Percentiles rank a stretch among this genome's conserved stretches.
These are phyloP conservation scores for Ganoderma sinense DNA, from an alignment of 1,284 basidiomycete species.

Conservation along the genomic window DNA sequence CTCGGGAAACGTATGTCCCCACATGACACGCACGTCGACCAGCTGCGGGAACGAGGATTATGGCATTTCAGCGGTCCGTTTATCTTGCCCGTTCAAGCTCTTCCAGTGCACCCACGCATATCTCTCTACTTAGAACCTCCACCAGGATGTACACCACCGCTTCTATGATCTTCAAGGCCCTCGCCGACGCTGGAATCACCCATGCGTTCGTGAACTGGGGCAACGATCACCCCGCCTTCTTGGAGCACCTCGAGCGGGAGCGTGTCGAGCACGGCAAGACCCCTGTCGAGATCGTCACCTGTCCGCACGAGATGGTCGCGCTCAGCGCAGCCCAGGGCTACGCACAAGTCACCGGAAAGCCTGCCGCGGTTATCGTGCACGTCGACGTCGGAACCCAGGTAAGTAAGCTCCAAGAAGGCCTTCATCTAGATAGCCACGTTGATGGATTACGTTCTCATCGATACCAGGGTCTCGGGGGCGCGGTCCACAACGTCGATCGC, in stretches of 20 bases:
- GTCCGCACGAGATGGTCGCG: conserved; percentile 81
- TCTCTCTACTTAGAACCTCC: too few species aligned
- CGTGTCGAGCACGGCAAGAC: conserved; percentile 50
- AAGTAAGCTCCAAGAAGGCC: conserved; percentile 39
- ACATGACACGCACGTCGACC: too few species aligned
- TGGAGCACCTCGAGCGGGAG: conserved; percentile 72
- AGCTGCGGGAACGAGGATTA: too few species aligned
- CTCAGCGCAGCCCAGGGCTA: conserved; percentile 76
- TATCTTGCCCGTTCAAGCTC: too few species aligned
- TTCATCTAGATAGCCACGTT: not conserved
- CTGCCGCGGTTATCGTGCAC: conserved; percentile 76
- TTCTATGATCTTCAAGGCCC: conserved; percentile 62
- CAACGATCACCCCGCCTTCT: conserved; percentile 73
- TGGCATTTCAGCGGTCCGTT: too few species aligned
- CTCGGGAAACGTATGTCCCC: too few species aligned
- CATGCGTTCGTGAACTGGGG: conserved; percentile 82
- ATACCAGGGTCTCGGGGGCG: conserved; percentile 53
- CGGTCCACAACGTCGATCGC: conserved; percentile 74
- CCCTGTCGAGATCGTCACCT: conserved; percentile 61
- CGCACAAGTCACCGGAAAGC: conserved; percentile 67
- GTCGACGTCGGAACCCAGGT: conserved; percentile 80
- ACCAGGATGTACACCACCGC: conserved; percentile 60
- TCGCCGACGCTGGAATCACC: conserved; percentile 68
- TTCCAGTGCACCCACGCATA: too few species aligned
- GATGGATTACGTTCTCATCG: not conserved